These are phyloP conservation scores for Saccharomyces hybrid DNA, from an alignment of 1,139 yeast genomes.

Conservation along the genomic window DNA sequence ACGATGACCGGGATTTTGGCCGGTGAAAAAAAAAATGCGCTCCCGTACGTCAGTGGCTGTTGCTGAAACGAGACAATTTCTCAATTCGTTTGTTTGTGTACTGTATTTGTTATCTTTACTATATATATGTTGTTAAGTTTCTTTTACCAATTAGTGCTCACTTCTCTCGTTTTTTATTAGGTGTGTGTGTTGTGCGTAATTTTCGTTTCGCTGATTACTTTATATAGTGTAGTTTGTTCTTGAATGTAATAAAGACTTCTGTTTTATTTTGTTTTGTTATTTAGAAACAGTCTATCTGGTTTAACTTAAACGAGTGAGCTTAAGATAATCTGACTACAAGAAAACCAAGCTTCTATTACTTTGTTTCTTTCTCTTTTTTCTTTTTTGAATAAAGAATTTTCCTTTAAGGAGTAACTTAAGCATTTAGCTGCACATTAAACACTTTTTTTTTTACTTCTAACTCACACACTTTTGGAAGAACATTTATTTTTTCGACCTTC, in stretches of 20 bases:
- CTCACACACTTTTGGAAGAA: neutral
- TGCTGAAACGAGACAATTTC: neutral
- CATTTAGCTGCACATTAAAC: neutral
- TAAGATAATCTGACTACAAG: neutral
- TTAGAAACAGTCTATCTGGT: neutral
- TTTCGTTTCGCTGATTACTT: neutral
- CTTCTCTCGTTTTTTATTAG: neutral
- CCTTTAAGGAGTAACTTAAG: conserved; percentile 1
- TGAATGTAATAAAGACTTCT: neutral
- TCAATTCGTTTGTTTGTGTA: neutral
- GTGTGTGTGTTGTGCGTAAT: neutral
- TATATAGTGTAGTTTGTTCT: neutral
- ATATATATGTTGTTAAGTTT: neutral
- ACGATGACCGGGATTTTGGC: neutral
- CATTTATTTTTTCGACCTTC: neutral
- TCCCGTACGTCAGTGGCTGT: neutral
- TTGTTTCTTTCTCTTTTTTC: conserved; percentile 1
- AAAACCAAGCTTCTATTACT: neutral
- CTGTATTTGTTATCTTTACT: neutral
- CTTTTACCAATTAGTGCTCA: neutral
- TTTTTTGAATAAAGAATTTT: neutral
- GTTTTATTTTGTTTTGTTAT: neutral
- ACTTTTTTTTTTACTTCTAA: neutral
- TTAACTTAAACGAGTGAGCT: neutral
- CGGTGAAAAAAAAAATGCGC: neutral